Base-by-base conservation (phyloP, 805 yeast species). In the Naumovozyma baii region DNA sequence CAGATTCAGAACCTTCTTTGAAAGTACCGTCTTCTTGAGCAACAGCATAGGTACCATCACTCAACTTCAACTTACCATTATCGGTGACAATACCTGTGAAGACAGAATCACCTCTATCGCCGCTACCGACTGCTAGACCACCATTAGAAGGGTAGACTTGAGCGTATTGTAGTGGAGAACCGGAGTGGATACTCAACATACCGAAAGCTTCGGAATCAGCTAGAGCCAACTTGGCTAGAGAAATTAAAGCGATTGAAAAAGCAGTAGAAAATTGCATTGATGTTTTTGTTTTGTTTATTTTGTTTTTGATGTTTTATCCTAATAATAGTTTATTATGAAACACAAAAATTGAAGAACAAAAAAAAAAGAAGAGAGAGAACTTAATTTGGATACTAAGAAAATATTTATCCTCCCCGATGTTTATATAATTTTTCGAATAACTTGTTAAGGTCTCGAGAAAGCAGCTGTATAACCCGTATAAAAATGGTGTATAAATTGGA, bases 121-220 rank as follows among this genome's bases (percentile, higher is more conserved):
- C 7, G 31, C 44, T 32, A 18, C 48, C 47, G 10, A 45, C 31
- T 28, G 41, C 31, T 20, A 51, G 35, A 14, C 33, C 29, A 33
- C 55, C 57, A 33, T 50, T 32, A 5, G 47, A 39, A 18, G 41
- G 39, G 35, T 43, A 41, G 34, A 61, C 50, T 29, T 54, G 36
- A 20, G 57, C 38, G 46, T 55, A 57, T 46, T 65, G 68, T 49
- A 61, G 51, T 31, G 39, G 36, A 33, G 67, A 54, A 31, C 66
- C 67, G 18, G 70, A 64, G 41, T 61, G 54, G 43, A 65, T 55
- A 29, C 56, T 40, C n/a, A 65, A 25, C 19, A 60, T 35, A 43
- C 63, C 65, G 44, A 66, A 64, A 13, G 49, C 16, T 41, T 57
- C 59, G 18, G 70, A 64, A 49, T 64, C 69, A 29, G 68, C 68